Evolutionary conservation across 257 asterid species (phyloP).

Genomic region (Solanum rostratum): DNA sequence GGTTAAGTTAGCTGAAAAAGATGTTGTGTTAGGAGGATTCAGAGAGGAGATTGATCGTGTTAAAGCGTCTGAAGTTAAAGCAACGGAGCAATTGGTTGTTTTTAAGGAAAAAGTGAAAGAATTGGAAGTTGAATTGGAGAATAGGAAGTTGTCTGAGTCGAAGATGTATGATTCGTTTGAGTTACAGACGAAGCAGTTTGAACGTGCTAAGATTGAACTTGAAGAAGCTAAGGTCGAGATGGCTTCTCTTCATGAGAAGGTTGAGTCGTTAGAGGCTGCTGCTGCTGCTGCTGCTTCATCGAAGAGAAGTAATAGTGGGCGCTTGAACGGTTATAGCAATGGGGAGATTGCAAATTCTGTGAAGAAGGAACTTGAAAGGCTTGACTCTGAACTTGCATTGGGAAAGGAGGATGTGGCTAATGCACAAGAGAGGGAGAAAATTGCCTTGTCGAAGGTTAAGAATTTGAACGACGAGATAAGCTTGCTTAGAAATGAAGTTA

Average conservation of each 20-base stretch:
- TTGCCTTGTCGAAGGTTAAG: not conserved
- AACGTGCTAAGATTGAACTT: slow-evolving; percentile 11
- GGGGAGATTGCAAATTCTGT: not conserved
- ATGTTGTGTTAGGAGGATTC: slow-evolving; percentile 12
- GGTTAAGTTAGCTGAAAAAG: slow-evolving; percentile 26
- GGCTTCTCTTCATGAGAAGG: slow-evolving; percentile 22
- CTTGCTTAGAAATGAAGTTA: slow-evolving; percentile 30
- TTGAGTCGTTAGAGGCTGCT: slow-evolving; percentile 17
- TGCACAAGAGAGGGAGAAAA: slow-evolving; percentile 2
- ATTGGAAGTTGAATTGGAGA: slow-evolving; percentile 4
- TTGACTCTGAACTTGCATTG: not conserved
- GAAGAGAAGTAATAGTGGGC: not conserved
- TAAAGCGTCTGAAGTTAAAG: not conserved
- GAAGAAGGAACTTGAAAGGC: slow-evolving; percentile 12
- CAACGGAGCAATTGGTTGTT: not conserved
- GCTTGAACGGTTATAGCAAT: not conserved
- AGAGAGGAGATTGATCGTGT: slow-evolving; percentile 24
- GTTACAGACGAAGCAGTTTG: not conserved
- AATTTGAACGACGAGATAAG: not conserved
- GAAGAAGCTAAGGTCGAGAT: slow-evolving; percentile 23
- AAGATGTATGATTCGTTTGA: not conserved
- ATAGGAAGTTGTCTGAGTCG: not conserved
- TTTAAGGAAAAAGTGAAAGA: not conserved
- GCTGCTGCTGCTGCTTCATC: slow-evolving; percentile 5
- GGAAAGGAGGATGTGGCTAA: not conserved